phyloP scores from a whole-genome alignment of 768 basidiomycete genomes.

The Russula olivacea region DNA sequence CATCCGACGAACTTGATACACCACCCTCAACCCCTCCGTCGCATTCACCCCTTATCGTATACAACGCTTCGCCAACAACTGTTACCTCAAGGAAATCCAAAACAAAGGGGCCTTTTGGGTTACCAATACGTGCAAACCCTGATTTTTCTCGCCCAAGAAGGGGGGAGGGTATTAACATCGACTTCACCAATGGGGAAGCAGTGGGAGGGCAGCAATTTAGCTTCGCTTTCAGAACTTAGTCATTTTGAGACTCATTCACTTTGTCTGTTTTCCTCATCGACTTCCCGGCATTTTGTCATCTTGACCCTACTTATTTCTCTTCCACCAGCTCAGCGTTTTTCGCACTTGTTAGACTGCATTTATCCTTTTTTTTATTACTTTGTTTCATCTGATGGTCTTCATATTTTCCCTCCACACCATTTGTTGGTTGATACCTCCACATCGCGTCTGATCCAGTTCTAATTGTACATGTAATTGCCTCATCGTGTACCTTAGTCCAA shows the following conservation, averaged over 20 bases:
- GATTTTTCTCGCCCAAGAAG: background rate
- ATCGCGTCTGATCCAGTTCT: background rate
- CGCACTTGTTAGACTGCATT: background rate
- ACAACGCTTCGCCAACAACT: background rate
- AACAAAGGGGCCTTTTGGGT: background rate
- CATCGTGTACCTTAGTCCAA: background rate
- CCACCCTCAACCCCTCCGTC: constrained; percentile 17
- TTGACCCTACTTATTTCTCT: background rate
- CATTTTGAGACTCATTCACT: background rate
- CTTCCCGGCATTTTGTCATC: background rate
- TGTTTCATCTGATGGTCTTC: background rate
- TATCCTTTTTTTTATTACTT: background rate
- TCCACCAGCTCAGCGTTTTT: background rate
- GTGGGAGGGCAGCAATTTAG: background rate
- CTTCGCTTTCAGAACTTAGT: constrained; percentile 9
- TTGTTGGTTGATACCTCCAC: background rate
- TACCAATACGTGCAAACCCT: background rate
- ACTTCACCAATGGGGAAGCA: background rate
- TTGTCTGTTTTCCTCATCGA: background rate
- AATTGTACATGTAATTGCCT: background rate
- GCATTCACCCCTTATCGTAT: background rate
- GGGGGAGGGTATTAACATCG: background rate
- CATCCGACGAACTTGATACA: constrained; percentile 25
- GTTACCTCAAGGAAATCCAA: background rate
- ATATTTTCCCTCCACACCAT: background rate